Base-by-base conservation (phyloP, 2,329 filamentous ascomycete genomes). In the Alternaria ventricosa region DNA sequence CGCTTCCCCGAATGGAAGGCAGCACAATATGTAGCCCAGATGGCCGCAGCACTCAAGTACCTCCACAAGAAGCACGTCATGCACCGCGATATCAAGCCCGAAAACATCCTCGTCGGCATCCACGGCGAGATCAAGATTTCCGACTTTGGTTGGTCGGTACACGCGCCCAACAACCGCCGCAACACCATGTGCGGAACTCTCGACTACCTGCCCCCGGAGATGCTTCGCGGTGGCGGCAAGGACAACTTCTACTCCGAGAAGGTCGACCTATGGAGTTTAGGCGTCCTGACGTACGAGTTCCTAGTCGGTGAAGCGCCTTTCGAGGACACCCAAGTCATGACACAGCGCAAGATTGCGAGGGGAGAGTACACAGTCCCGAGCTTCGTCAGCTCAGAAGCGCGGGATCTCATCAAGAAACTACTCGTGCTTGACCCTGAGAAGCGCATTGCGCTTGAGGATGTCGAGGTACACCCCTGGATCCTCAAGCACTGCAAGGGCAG, bases 101-200 rank as follows among this genome's bases (percentile, higher is more conserved):
- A 98, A 82, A 98, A 98, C 76, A 98, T 98, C 68, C 87, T 98
- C 22, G 91, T 98, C 28, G 95, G 95, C 13, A 94, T 98, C 64
- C 95, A 98, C 78, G 96, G 94, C 70, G 96, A 99, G 84, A 94
- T 99, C 83, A 99, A 99, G 82, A 94, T 99, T 76, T 96, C 93
- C 5, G 96, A 99, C 81, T 99, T 98, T 76, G 95, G 96, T 54
- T 99, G 96, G 96, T 96, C 92, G 78, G 96, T 98, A 5, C 96
- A 99, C 81, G 96, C 96, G 6, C 96, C 96, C 27, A 97, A 97
- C 81, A 96, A 95, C 83, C 86, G 96, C 71, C 87, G 96, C 66
- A 91, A 94, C 76, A 99, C 96, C 60, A 94, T 98, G 89, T 99
- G 96, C 80, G 96, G 96, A 67, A 99, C 96, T 18, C 88, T 98